Evolutionary conservation across 352 stramenopile species (phyloP), one percentile per base, ranked within the genome.

Genomic region (Aphanomyces stellatus): DNA sequence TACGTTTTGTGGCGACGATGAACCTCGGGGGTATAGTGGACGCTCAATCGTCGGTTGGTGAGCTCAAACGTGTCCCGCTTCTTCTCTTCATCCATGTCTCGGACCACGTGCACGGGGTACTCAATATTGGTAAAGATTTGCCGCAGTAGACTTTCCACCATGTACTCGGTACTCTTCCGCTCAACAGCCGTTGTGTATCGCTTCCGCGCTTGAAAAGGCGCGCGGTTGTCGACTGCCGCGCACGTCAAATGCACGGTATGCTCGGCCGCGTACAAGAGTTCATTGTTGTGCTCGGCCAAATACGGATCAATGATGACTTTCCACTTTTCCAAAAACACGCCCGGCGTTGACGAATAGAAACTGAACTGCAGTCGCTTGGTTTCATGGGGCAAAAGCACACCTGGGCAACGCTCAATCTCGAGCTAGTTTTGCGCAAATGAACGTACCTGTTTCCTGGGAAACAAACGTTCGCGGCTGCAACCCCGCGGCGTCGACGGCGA

Each of bases 291-390:
- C 11, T 72, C 42, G 31, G 37, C 24, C 22, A 68, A 31, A 6
- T 67, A 72, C 7, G 81, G 82, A 42, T 91, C 76, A 19, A 85
- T 71, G 34, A 85, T 76, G 3, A 93, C 62, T 13, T 85, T 35
- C 85, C 85, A 93, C 33, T 84, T 82, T 53, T 91, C 85, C 4
- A 90, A 62, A 62, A 79, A 90, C 7, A 85, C 46, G 3, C 85
- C 82, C 27, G 81, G 53, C 27, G 62, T 56, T 28, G 71, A 60
- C 1, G 83, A 79, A 25, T 69, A 37, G 48, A 92, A 93, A 11
- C 73, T 81, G 62, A 93, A 91, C 11, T 69, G 69, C 57, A 93
- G 84, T 27, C 62, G 60, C n/a, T 79, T 53, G 1, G 31, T 67
- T 48, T 90, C 82, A 15, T 76, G 74, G 0, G 85, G 83, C n/a